Percentiles rank a stretch among this genome's conserved stretches.
Evolutionary conservation across 2,329 filamentous ascomycete species (phyloP).

Genomic region (Colletotrichum gigasporum): DNA sequence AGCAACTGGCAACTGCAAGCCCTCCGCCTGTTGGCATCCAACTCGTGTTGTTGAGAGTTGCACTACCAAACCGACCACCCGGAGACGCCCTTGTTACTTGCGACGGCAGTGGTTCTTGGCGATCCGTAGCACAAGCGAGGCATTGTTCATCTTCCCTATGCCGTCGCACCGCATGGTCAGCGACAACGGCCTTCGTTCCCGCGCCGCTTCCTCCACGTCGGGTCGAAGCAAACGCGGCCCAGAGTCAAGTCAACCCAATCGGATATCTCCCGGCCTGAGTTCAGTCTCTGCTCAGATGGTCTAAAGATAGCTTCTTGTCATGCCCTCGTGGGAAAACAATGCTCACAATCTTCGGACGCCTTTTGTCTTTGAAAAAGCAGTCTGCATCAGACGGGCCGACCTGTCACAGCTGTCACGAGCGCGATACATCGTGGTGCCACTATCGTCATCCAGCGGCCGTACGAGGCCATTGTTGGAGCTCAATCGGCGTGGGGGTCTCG

Average conservation of each 20-base stretch:
- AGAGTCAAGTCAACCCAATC: conserved; percentile 14
- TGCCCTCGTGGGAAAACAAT: not conserved
- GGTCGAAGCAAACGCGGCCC: conserved; percentile 15
- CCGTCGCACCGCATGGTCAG: conserved; percentile 6
- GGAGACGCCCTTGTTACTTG: not conserved
- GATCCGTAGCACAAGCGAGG: not conserved
- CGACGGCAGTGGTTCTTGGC: not conserved
- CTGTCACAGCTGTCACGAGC: not conserved
- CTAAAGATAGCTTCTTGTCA: conserved; percentile 1
- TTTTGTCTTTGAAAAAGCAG: not conserved
- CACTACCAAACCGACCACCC: too few species aligned
- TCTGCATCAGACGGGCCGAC: not conserved
- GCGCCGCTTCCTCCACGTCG: not conserved
- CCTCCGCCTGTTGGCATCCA: not conserved
- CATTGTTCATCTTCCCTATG: not conserved
- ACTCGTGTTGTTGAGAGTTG: not conserved
- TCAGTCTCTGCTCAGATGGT: not conserved
- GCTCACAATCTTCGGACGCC: not conserved
- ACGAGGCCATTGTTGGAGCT: not conserved
- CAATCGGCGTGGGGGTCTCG: not conserved
- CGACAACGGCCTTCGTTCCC: not conserved
- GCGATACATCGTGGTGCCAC: not conserved
- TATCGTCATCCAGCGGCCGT: not conserved
- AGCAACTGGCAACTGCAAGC: not conserved
- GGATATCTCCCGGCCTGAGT: not conserved